These are phyloP conservation scores for Tylopilus orsonianus DNA, from an alignment of 1,284 basidiomycete genomes.

Conservation along the genomic window DNA sequence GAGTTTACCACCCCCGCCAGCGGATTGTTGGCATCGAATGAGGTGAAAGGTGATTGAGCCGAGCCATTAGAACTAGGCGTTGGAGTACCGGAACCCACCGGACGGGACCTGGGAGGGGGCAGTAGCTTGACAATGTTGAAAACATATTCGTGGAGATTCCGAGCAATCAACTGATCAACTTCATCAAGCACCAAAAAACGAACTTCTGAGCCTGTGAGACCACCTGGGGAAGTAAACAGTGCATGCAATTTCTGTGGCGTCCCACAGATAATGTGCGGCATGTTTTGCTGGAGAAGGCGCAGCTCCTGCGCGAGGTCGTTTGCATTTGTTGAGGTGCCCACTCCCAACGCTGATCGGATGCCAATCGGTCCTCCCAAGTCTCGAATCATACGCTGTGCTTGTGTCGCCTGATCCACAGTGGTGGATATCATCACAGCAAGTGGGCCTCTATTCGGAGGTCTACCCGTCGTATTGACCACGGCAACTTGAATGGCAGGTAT, in stretches of 20 bases:
- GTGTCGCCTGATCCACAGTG: slow-evolving; percentile 97
- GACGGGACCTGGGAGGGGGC: slow-evolving; percentile 78
- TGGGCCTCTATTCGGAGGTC: slow-evolving; percentile 70
- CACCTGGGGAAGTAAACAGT: slow-evolving; percentile 80
- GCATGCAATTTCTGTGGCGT: slow-evolving; percentile 96
- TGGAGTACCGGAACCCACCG: slow-evolving; percentile 45
- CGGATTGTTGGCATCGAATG: slow-evolving; percentile 50
- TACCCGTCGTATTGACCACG: slow-evolving; percentile 54
- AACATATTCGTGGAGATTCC: slow-evolving; percentile 94
- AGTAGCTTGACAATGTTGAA: slow-evolving; percentile 89
- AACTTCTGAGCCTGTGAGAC: slow-evolving; percentile 78
- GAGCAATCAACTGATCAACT: slow-evolving; percentile 95
- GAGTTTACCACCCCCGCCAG: slow-evolving; percentile 50
- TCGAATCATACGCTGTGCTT: slow-evolving; percentile 95
- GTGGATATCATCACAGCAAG: slow-evolving; percentile 93
- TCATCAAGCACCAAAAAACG: slow-evolving; percentile 94
- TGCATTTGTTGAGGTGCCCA: slow-evolving; percentile 67
- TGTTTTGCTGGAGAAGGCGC: slow-evolving; percentile 83
- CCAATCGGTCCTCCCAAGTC: slow-evolving; percentile 92
- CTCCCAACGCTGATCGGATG: slow-evolving; percentile 83
- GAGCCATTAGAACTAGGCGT: slow-evolving; percentile 37
- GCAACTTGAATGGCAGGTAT: slow-evolving; percentile 91
- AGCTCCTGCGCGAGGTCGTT: slow-evolving; percentile 75
- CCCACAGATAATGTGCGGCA: slow-evolving; percentile 93
- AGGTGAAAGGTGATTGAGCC: slow-evolving; percentile 44